These are phyloP conservation scores for Chlamydomonas sphaeroides DNA, from an alignment of 139 green algal genomes.

Conservation along the genomic window DNA sequence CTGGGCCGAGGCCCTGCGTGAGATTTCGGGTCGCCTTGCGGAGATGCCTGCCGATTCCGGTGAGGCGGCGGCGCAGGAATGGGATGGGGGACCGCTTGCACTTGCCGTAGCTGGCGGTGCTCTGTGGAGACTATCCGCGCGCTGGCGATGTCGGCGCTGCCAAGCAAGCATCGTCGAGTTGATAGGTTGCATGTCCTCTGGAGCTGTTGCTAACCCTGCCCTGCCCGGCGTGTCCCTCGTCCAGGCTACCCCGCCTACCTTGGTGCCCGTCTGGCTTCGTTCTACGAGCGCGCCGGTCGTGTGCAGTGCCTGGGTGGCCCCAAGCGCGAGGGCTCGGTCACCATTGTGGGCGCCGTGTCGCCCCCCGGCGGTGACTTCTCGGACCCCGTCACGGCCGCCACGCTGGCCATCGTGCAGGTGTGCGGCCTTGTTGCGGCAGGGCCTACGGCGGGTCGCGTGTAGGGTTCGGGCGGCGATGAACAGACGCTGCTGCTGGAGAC, in stretches of 20 bases:
- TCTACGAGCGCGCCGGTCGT: constrained; percentile 98
- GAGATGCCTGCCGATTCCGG: constrained; percentile 98
- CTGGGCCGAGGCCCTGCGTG: constrained; percentile 98
- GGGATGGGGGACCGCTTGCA: not conserved
- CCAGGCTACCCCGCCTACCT: constrained; percentile 92
- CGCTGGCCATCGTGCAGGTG: constrained; percentile 98
- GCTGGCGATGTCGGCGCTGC: too few species aligned
- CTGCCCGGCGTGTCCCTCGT: too few species aligned
- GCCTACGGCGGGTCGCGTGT: not conserved
- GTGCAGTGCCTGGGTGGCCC: constrained; percentile 94
- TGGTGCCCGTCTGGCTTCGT: constrained; percentile 91
- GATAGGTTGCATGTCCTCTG: too few species aligned
- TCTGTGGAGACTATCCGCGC: too few species aligned
- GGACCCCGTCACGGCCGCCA: constrained; percentile 97
- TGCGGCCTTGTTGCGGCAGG: not conserved
- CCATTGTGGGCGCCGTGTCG: constrained; percentile 98
- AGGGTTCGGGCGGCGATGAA: not conserved
- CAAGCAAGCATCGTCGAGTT: too few species aligned
- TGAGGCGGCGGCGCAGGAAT: not conserved
- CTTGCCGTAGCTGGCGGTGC: too few species aligned
- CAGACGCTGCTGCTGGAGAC: too few species aligned
- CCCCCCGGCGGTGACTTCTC: constrained; percentile 98
- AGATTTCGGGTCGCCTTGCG: constrained; percentile 98
- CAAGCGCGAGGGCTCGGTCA: constrained; percentile 94
- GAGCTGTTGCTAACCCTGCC: too few species aligned